These are phyloP conservation scores for Eimeria falciformis DNA, from an alignment of 169 alveolate species.

Conservation along the genomic window DNA sequence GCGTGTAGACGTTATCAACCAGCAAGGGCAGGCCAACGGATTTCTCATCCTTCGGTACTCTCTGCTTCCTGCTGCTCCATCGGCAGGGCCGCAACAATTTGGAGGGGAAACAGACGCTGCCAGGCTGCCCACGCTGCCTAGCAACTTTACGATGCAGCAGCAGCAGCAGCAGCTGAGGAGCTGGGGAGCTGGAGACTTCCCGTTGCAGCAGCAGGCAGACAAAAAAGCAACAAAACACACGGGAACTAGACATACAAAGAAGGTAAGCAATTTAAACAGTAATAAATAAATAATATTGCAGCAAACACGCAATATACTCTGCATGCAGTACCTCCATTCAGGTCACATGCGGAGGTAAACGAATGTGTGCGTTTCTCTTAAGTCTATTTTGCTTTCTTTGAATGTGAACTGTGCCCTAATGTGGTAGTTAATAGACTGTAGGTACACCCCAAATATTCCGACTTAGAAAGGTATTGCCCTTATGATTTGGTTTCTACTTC, in stretches of 20 bases:
- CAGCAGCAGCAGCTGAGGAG: constrained; percentile 38
- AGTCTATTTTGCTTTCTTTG: too few relatives aligned
- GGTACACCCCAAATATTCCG: background rate
- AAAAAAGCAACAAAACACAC: background rate
- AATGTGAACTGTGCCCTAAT: too few relatives aligned
- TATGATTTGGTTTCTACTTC: background rate
- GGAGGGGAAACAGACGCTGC: background rate
- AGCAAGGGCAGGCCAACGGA: constrained; percentile 11
- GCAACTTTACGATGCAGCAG: constrained; percentile 61
- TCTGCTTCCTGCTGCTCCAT: background rate
- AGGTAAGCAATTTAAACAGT: too few relatives aligned
- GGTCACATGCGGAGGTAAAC: too few relatives aligned
- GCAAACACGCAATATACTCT: too few relatives aligned
- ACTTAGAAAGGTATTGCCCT: background rate
- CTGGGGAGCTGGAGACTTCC: too few relatives aligned
- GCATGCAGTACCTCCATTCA: too few relatives aligned
- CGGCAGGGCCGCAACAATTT: background rate
- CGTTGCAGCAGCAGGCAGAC: constrained; percentile 27
- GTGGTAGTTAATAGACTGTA: background rate
- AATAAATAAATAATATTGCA: too few relatives aligned
- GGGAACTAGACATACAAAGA: background rate
- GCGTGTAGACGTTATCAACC: constrained; percentile 27
- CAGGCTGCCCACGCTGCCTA: constrained; percentile 52
- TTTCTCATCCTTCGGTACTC: background rate
- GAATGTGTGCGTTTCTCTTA: too few relatives aligned